Evolutionary conservation across 148 eudicot species (phyloP), one percentile per base, ranked within the genome.

Genomic region (Rhododendron molle): DNA sequence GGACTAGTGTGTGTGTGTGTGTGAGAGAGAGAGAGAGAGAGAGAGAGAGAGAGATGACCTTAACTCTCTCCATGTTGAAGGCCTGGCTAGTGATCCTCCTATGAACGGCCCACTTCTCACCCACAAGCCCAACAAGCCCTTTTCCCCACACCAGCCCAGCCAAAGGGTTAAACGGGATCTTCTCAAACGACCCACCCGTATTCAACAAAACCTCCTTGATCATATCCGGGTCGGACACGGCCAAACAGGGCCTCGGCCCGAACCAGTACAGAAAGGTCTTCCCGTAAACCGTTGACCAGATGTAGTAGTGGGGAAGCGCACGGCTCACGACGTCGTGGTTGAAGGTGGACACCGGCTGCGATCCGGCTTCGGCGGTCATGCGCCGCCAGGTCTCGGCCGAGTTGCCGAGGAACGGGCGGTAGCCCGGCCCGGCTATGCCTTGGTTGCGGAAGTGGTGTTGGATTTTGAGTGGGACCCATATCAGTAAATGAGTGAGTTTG

Each of bases 261-360:
- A 95, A 94, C 98, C 96, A 93, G 80, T 90, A 95, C 49, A 95
- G 46, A 26, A 95, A 94, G 4, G 88, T 92, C 85, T 93, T 93
- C 43, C 98, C 95, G 58, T 94, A 92, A 0, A 83, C 81, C 81
- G 58, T 84, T 32, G 96, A 92, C 96, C 98, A 95, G n/a, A 88
- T 89, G 65, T 87, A 26, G 88, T 94, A 93, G 83, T 90, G 91
- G 3, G 96, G 98, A 82, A 91, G 81, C 80, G 89, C 94, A 23
- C 95, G 89, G 20, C 77, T 76, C 21, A 88, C 78, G 43, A 95
- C 88, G 58, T 90, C 89, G 49, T 93, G 96, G 87, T 62, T 88
- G 15, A 92, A 81, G 34, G 89, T 26, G 34, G 90, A 58, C 6
- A 87, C 78, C 4, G 92, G 89, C 85, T 69, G 82, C 0, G 95